Evolutionary conservation across 352 stramenopile genomes (phyloP).

Genomic region (Globisporangium irregulare): DNA sequence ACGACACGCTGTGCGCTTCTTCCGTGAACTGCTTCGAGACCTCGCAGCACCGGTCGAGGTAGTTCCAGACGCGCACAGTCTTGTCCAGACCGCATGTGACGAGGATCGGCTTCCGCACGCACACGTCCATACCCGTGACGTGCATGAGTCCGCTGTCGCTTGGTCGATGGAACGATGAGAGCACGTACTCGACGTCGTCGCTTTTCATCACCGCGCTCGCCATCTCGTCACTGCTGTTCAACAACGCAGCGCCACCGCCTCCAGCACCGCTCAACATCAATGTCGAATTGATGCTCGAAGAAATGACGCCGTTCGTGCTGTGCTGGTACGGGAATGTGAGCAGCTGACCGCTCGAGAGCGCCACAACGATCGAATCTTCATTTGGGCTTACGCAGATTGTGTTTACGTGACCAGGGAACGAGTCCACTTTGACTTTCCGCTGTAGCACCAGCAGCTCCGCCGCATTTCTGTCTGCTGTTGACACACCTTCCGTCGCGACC

Average conservation of each 20-base stretch:
- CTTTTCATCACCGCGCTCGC: constrained; percentile 28
- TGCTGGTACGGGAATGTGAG: constrained; percentile 74
- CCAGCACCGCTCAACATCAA: constrained; percentile 11
- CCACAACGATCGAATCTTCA: constrained; percentile 67
- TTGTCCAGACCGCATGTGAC: constrained; percentile 89
- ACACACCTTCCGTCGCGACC: constrained; percentile 33
- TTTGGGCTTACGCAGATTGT: constrained; percentile 72
- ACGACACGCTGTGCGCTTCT: constrained; percentile 85
- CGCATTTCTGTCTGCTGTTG: constrained; percentile 27
- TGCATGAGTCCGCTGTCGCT: constrained; percentile 54
- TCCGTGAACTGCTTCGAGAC: constrained; percentile 88
- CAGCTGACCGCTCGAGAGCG: constrained; percentile 61
- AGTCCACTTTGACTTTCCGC: constrained; percentile 60
- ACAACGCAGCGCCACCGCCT: constrained; percentile 5
- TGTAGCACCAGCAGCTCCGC: constrained; percentile 52
- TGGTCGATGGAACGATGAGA: constrained; percentile 70
- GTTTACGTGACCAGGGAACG: constrained; percentile 32
- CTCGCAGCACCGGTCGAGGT: constrained; percentile 85
- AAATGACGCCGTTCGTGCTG: constrained; percentile 23
- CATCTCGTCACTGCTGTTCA: constrained; percentile 20
- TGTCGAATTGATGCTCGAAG: constrained; percentile 19
- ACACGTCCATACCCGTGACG: constrained; percentile 90
- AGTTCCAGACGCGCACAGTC: constrained; percentile 93
- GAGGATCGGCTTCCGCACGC: constrained; percentile 89
- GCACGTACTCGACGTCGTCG: constrained; percentile 70